Base-by-base conservation (phyloP, 345 rosid genomes). In the Hypericum androsaemum region DNA sequence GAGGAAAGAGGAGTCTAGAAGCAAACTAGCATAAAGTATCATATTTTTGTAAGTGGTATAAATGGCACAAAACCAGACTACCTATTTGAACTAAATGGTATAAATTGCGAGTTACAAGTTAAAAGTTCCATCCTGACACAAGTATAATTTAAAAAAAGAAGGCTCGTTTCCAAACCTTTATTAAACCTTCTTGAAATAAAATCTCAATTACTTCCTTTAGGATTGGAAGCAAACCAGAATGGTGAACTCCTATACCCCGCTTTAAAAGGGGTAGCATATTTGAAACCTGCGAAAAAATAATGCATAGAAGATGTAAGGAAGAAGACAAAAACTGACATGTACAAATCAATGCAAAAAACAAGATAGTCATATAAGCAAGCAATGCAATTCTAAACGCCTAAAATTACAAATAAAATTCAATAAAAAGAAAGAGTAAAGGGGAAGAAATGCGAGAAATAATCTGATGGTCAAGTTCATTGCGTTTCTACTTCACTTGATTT, bases 191-290 rank as follows among this genome's bases (percentile, higher is more conserved):
- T 68, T 92, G 98, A 73, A 92, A 92, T 46, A 88, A 72, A 72
- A 92, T 88, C 77, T 92, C 98, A 50, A 83, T 92, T 60, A 92
- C 98, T 81, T 92, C 98, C 72, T 92, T 92, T 63, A 92, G 71
- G 62, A 92, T 88, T 36, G 98, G 98, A 68, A 92, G 96, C 83
- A 92, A 72, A 15, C 98, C 98, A 61, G 98, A 92, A 74, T 92
- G 98, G 71, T 92, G 96, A 72, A 92, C 98, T 0, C 96, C 98
- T 54, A 92, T 88, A 55, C 98, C 98, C 16, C 98, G 88, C 80
- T 85, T 92, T 73, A 92, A 68, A 68, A 92, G 89, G 37, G 98
- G 96, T 57, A 92, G 73, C 71, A 92, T 83, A 72, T 85, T 88
- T 63, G 94, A 75, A 52, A 92, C 98, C 96, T 92, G 74, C 44